Conservation (phyloP, 768 basidiomycete genomes). For the Amyloporia xantha region DNA sequence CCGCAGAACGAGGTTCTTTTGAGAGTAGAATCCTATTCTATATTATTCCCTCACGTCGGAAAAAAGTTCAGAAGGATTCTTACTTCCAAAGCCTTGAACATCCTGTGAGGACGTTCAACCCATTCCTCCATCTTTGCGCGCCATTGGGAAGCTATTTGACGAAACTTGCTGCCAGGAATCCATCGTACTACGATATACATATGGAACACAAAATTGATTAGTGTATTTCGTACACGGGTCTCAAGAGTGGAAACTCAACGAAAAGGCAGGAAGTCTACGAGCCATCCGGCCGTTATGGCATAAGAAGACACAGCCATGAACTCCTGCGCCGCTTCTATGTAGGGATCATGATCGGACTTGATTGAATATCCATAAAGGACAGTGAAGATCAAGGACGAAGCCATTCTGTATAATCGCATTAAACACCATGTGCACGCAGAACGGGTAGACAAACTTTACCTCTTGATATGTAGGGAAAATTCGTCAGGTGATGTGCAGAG, state of each 20-base stretch:
- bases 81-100: background rate
- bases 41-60: too few relatives aligned
- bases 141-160: background rate
- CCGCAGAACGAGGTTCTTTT: background rate
- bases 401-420: background rate
- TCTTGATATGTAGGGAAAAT: background rate
- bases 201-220: too few relatives aligned
- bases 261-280: background rate
- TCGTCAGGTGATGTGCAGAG: background rate
- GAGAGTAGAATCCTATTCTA: background rate
- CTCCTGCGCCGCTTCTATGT: background rate
- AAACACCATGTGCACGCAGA: too few relatives aligned
- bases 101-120: background rate
- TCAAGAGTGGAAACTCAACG: background rate
- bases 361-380: background rate
- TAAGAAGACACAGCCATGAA: background rate
- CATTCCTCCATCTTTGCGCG: background rate
- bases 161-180: background rate
- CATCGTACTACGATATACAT: background rate
- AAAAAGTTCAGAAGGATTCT: too few relatives aligned
- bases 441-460: background rate
- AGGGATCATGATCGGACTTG: background rate
- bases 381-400: background rate
- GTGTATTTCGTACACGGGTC: too few relatives aligned
- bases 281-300: background rate